A percentile compares a stretch with the other conserved stretches of the same genome.
Conservation (phyloP, 2,329 filamentous ascomycete genomes). For the Myriosclerotinia scirpicola region DNA sequence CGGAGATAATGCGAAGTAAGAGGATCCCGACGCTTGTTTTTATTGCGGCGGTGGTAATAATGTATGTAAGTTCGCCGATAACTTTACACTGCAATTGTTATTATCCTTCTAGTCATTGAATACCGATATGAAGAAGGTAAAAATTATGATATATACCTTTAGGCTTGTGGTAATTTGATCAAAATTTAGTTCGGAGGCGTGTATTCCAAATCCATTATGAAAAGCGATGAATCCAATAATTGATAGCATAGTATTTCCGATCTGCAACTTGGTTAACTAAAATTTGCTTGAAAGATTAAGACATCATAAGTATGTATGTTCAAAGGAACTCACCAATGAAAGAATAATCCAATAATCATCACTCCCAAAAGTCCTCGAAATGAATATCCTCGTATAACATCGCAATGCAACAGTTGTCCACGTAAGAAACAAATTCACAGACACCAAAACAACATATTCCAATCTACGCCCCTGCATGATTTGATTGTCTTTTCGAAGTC, state of each 20-base stretch:
- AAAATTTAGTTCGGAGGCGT: not conserved
- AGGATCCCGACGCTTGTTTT: slow-evolving; percentile 21
- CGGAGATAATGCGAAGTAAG: slow-evolving; percentile 11
- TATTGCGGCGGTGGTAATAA: not conserved
- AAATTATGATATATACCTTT: slow-evolving; percentile 9
- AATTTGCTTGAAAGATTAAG: not conserved
- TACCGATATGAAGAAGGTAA: not conserved
- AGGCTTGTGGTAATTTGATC: not conserved
- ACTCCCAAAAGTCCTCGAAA: slow-evolving; percentile 10
- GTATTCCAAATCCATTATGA: slow-evolving; percentile 6
- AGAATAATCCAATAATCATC: slow-evolving; percentile 18
- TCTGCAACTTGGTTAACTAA: not conserved
- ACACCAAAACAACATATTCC: not conserved
- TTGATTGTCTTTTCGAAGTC: not conserved
- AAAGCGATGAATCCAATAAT: not conserved
- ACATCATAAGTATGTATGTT: not conserved
- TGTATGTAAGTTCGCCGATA: not conserved
- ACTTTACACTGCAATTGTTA: slow-evolving; percentile 13
- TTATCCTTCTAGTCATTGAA: not conserved
- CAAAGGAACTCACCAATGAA: slow-evolving; percentile 4
- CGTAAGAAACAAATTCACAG: not conserved
- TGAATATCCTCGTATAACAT: slow-evolving; percentile 3
- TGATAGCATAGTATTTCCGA: not conserved
- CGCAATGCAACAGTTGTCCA: slow-evolving; percentile 11
- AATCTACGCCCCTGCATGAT: slow-evolving; percentile 1